Evolutionary conservation across 2,329 filamentous ascomycete genomes (phyloP).

Genomic region (Monilinia fructigena): DNA sequence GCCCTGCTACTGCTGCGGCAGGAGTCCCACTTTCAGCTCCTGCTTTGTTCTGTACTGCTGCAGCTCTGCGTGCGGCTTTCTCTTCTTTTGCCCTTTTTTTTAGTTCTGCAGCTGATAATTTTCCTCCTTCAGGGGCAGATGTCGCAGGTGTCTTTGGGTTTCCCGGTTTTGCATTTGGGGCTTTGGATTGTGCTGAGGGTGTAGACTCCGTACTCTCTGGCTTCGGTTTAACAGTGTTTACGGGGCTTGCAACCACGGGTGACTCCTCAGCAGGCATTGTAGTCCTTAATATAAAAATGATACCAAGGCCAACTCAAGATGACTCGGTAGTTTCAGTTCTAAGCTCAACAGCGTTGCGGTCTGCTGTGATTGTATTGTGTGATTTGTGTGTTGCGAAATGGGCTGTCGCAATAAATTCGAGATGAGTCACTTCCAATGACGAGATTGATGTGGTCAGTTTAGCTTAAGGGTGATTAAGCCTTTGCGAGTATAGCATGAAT

Average conservation of each 20-base stretch:
- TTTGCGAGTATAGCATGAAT: background rate
- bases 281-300: background rate
- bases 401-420: slow-evolving; percentile 7
- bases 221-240: slow-evolving; percentile 13
- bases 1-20: slow-evolving; percentile 25
- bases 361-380: background rate
- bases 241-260: slow-evolving; percentile 23
- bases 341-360: background rate
- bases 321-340: background rate
- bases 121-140: slow-evolving; percentile 41
- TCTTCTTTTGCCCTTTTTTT: slow-evolving; percentile 91
- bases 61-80: slow-evolving; percentile 81
- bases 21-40: slow-evolving; percentile 41
- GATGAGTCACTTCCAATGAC: slow-evolving; percentile 21
- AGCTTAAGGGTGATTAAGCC: background rate
- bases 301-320: slow-evolving; percentile 9
- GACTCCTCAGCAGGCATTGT: slow-evolving; percentile 31
- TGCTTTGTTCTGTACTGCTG: slow-evolving; percentile 57
- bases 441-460: background rate
- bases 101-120: slow-evolving; percentile 59
- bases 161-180: slow-evolving; percentile 22
- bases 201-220: slow-evolving; percentile 10
- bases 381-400: slow-evolving; percentile 4
- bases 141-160: slow-evolving; percentile 23
- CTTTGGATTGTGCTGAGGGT: slow-evolving; percentile 21